phyloP scores from a whole-genome alignment of 1,284 basidiomycete genomes.

The Pseudozyma tsukubaensis region DNA sequence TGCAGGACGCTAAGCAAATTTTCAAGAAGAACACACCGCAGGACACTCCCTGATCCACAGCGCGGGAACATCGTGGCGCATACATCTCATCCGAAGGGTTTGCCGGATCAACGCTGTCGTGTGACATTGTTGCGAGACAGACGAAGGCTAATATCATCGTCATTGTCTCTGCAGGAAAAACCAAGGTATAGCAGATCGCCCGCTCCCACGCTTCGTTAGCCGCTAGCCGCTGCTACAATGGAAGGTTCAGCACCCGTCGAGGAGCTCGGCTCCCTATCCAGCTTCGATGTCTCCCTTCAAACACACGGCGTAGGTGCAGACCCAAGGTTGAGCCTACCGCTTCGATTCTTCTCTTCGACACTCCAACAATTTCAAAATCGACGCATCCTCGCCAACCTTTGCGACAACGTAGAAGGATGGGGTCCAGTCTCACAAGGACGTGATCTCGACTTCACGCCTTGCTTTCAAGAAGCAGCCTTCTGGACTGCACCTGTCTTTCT shows the following conservation, averaged over 20 bases:
- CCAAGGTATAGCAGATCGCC: neutral
- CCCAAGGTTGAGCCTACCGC: conserved; percentile 30
- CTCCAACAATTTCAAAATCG: conserved; percentile 13
- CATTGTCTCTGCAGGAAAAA: no score
- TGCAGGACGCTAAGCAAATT: no score
- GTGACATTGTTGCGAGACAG: no score
- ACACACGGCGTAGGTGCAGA: conserved; percentile 19
- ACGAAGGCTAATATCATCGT: no score
- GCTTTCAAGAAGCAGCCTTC: conserved; percentile 78
- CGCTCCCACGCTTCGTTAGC: no score
- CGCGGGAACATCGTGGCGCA: no score
- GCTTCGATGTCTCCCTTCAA: conserved; percentile 25
- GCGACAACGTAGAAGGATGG: conserved; percentile 72
- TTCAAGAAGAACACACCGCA: no score
- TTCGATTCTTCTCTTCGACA: conserved; percentile 35
- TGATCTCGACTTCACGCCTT: conserved; percentile 83
- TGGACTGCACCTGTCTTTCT: conserved; percentile 55
- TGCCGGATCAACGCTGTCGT: neutral
- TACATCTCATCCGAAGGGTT: neutral
- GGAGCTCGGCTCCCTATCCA: conserved; percentile 29
- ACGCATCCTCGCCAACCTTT: conserved; percentile 17
- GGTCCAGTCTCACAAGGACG: conserved; percentile 74
- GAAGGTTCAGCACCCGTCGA: conserved; percentile 26
- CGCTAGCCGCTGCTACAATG: conserved; percentile 12
- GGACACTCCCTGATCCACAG: no score